Conservation (phyloP, 805 yeast genomes). For the Candida xiaguanensis region DNA sequence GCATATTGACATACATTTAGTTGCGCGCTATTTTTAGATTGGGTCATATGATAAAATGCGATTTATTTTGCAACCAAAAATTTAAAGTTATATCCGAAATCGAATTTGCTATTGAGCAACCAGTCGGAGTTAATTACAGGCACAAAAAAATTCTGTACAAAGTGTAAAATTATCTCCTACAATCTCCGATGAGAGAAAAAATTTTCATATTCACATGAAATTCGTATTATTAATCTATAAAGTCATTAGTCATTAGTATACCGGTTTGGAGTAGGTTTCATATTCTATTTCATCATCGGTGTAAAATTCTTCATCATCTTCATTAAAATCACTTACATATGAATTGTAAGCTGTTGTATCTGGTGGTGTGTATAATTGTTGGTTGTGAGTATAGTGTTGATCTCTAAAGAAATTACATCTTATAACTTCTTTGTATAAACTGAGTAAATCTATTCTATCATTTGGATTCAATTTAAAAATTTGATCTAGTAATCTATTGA, state of each 20-base stretch:
- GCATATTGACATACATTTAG: no score
- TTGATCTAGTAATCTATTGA: slow-evolving; percentile 48
- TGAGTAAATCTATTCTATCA: slow-evolving; percentile 40
- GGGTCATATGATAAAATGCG: no score
- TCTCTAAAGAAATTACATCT: slow-evolving; percentile 30
- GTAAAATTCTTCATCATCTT: slow-evolving; percentile 7
- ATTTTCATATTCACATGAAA: not conserved
- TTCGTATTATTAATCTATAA: not conserved
- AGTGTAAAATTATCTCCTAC: not conserved
- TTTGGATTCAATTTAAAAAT: slow-evolving; percentile 47
- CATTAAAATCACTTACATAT: slow-evolving; percentile 9
- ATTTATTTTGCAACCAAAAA: no score
- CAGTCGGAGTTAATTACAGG: no score
- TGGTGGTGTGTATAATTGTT: slow-evolving; percentile 12
- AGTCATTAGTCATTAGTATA: not conserved
- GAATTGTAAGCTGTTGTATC: slow-evolving; percentile 11
- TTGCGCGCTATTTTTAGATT: no score
- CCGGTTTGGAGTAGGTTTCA: not conserved
- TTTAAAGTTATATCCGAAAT: no score
- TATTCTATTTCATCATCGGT: slow-evolving; percentile 7
- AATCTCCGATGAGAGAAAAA: not conserved
- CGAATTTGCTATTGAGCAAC: no score
- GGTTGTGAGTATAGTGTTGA: slow-evolving; percentile 3
- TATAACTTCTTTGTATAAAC: slow-evolving; percentile 37
- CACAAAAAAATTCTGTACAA: not conserved